A percentile compares a stretch with the other conserved stretches of the same genome.
Evolutionary conservation across 2,329 filamentous ascomycete species (phyloP).

Genomic region (Ophiosphaerella herpotricha): DNA sequence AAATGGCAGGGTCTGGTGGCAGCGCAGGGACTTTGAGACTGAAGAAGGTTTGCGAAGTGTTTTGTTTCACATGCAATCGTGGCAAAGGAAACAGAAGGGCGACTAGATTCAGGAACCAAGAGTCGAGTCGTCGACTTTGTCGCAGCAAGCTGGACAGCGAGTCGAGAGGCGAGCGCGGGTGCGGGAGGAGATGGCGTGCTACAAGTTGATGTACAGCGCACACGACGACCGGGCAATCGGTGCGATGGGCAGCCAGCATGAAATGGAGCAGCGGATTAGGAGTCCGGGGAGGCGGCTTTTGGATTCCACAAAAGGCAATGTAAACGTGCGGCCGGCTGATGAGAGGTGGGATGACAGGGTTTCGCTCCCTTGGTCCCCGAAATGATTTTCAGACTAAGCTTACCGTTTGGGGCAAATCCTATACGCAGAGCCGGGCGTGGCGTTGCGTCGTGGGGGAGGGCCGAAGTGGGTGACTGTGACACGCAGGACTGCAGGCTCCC

Average conservation of each 20-base stretch:
- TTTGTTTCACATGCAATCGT: no score
- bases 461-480: conserved; percentile 13
- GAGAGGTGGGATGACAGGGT: conserved; percentile 18
- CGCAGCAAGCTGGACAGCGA: no score
- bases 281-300: conserved; percentile 20
- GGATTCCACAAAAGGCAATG: conserved; percentile 20
- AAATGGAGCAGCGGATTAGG: conserved; percentile 29
- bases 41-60: no score
- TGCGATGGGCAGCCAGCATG: conserved; percentile 9
- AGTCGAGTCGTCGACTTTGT: no score
- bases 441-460: conserved; percentile 16
- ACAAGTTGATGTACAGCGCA: no score
- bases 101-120: no score
- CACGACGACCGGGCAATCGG: not conserved
- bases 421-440: conserved; percentile 25
- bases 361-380: conserved; percentile 29
- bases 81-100: no score
- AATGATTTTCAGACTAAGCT: conserved; percentile 30
- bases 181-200: no score
- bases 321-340: conserved; percentile 17
- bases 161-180: no score
- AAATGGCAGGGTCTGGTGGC: not conserved
- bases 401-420: conserved; percentile 23
- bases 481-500: conserved; percentile 8
- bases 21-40: not conserved